Evolutionary conservation across 1,284 basidiomycete genomes (phyloP), one percentile per base, ranked within the genome.

Genomic region (Cryptococcus amylolentus): DNA sequence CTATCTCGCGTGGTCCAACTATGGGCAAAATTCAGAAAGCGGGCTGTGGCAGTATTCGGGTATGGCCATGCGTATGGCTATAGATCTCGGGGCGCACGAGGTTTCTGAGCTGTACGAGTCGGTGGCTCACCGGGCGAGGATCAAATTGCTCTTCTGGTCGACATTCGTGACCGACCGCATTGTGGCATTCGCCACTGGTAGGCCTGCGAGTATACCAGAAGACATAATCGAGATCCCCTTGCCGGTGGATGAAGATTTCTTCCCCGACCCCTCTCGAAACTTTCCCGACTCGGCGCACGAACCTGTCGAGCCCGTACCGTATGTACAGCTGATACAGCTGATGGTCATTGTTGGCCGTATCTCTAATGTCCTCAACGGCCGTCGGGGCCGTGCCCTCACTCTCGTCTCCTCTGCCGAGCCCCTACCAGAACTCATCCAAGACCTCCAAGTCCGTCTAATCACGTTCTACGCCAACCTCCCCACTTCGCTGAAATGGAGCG

Each of bases 261-360:
- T 71, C 56, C 77, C 72, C 23, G 73, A 76, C 60, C 75, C 71
- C 18, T 65, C 72, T 5, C 61, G 68, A 35, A 68, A 72, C 53
- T 66, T 57, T 55, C 65, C 61, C 28, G 63, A 56, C 14, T 58
- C 65, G 14, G 46, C 62, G 5, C 28, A 52, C 31, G 71, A 76
- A 52, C 50, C 61, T 40, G 59, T 75, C 39, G 71, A 78, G 56
- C 75, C 77, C 3, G 66, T 74, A 12, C 76, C 79, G 0, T 79
- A 77, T 57, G 75, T 76, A 7, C 73, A 77, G 50, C 62, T 78
- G 18, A 73, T 76, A 9, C 71, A 76, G 54, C 65, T 79, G 16
- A 77, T 79, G 77, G 73, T 80, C 7, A 70, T 80, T n/a, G 75
- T 74, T 42, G 79, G 78, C 4, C 63, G 78, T 18, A 79, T 80